Evolutionary conservation across 2,329 filamentous ascomycete species (phyloP).

Genomic region (Davidsoniella eucalypti): DNA sequence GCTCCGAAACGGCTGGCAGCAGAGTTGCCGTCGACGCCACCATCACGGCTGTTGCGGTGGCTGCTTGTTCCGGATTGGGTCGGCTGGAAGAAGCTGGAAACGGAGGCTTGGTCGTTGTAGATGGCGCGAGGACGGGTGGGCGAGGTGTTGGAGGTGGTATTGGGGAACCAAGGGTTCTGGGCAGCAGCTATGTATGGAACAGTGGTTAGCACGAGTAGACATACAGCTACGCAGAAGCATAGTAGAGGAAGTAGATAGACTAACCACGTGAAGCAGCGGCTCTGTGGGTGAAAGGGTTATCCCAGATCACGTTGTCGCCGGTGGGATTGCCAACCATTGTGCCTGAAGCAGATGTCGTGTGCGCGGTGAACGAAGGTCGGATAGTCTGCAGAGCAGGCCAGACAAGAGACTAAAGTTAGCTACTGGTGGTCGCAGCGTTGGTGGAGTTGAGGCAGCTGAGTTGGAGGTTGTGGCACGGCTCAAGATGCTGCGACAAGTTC

Average conservation of each 20-base stretch:
- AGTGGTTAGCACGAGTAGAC: neutral
- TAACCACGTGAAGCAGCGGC: neutral
- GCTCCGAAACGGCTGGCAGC: slow-evolving; percentile 1
- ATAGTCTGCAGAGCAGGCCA: neutral
- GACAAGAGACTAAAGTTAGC: too few species aligned
- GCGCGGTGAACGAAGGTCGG: neutral
- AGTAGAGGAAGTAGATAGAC: too few species aligned
- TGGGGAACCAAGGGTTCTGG: neutral
- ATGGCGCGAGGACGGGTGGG: slow-evolving; percentile 7
- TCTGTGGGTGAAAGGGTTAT: neutral
- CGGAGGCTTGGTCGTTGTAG: slow-evolving; percentile 1
- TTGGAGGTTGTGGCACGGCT: too few species aligned
- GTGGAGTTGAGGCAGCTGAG: too few species aligned
- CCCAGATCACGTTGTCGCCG: neutral
- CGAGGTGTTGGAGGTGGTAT: neutral
- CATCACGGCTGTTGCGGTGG: slow-evolving; percentile 7
- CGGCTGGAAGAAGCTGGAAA: neutral
- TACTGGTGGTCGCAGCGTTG: too few species aligned
- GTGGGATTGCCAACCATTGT: slow-evolving; percentile 1
- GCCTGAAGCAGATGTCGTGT: neutral
- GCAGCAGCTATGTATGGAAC: neutral
- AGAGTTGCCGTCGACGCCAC: neutral
- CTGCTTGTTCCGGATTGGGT: slow-evolving; percentile 1
- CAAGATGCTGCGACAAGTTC: neutral
- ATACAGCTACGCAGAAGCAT: too few species aligned